A percentile compares a stretch with the other conserved stretches of the same genome.
phyloP scores from a whole-genome alignment of 2,329 filamentous ascomycete genomes.

The Aspergillus sp. region DNA sequence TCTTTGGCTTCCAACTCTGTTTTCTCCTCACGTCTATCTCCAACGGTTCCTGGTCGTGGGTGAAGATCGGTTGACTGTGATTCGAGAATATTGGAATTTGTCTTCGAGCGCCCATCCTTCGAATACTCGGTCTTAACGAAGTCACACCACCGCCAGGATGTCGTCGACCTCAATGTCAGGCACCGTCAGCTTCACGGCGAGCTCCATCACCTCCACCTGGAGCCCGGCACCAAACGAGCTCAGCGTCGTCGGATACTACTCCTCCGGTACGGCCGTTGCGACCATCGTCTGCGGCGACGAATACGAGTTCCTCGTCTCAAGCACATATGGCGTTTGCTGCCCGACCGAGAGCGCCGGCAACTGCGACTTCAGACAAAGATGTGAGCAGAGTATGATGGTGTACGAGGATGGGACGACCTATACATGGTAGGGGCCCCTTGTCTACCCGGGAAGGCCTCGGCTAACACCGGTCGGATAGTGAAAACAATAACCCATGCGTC shows the following conservation, averaged over 20 bases:
- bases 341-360: background rate
- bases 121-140: background rate
- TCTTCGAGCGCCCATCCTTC: background rate
- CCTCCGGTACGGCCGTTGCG: background rate
- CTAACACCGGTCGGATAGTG: background rate
- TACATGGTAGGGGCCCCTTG: background rate
- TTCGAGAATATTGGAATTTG: background rate
- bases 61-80: background rate
- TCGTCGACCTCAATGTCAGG: background rate
- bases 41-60: background rate
- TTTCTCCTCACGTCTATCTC: background rate
- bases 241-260: conserved; percentile 13
- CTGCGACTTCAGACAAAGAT: conserved; percentile 4
- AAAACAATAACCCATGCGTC: conserved; percentile 4
- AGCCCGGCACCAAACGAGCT: background rate
- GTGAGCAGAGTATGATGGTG: conserved; percentile 3
- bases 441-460: background rate
- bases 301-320: conserved; percentile 9
- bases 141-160: background rate
- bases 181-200: background rate
- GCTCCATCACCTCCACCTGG: background rate
- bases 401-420: conserved; percentile 1
- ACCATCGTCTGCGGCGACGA: conserved; percentile 10
- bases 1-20: background rate
- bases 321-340: conserved; percentile 12